Base-by-base conservation (phyloP, 805 yeast species). In the Zygosaccharomyces lentus region DNA sequence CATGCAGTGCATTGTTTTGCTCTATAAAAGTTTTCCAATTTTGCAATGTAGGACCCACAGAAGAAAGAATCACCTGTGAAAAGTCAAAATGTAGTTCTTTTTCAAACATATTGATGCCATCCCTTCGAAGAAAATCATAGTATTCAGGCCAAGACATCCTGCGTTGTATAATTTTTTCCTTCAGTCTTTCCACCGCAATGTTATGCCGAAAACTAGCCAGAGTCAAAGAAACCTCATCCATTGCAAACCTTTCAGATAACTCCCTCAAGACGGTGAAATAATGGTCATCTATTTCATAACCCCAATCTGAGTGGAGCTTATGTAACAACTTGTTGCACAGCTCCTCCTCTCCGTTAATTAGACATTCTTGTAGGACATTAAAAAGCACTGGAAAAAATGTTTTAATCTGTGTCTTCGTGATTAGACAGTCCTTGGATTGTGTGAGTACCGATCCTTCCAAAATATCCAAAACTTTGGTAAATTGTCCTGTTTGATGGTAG, bases 401-500 rank as follows among this genome's bases (percentile, higher is more conserved):
- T 12, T 29, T 29, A 19, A 49, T 31, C 17, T 46, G 50, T 15
- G 34, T 35, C 19, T 17, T 19, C 13, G 34, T 32, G 24, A 46
- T 26, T 10, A 16, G 16, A 8, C 21, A 13, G n/a, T 31, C 27
- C n/a, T 19, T 38, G 9, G 8, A 19, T 8, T 29, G 15, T 5
- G 9, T 13, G 23, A 43, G 12, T n/a, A 37, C 23, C 9, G 40
- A 15, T 10, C 29, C 32, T 10, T 46, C 35, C 38, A 52, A 34
- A 31, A 49, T 43, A 10, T 48, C 49, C 9, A 45, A 17, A 7
- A 58, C 41, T 43, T 55, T 53, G 6, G 52, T 23, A 7, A 48
- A 15, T 41, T 62, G 64, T 16, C 45, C 45, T 3, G 64, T 57
- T 27, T 57, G 57, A 5, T 39, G 45, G 48, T 52, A 59, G 41